These are phyloP conservation scores for Pseudomonodictys pantanalensis DNA, from an alignment of 495 filamentous ascomycete species.

Conservation along the genomic window DNA sequence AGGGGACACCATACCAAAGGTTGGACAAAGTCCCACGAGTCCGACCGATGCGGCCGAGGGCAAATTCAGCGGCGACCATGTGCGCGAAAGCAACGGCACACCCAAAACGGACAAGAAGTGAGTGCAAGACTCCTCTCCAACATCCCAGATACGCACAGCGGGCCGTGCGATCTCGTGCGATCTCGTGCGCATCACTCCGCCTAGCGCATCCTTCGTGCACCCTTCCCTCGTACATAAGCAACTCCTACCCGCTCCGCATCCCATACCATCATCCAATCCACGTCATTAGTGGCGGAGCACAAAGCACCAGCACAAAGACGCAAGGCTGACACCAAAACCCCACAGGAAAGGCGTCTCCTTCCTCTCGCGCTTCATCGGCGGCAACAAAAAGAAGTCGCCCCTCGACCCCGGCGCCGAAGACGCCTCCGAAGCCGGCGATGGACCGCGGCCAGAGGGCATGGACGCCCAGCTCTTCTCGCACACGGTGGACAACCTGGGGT, in stretches of 20 bases:
- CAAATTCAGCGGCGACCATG: constrained; percentile 14
- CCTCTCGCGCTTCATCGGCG: constrained; percentile 77
- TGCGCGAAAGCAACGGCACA: constrained; percentile 4
- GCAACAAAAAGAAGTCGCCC: constrained; percentile 69
- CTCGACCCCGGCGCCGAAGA: constrained; percentile 59
- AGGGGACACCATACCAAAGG: constrained; percentile 17
- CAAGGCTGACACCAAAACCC: constrained; percentile 29
- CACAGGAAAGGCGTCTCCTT: constrained; percentile 84
- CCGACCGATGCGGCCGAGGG: constrained; percentile 18
- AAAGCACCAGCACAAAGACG: constrained; percentile 7
- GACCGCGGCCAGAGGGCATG: constrained; percentile 67
- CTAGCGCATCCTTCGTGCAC: constrained; percentile 10
- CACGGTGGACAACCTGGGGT: constrained; percentile 69
- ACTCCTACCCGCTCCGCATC: too few species aligned
- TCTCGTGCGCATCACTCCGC: not conserved
- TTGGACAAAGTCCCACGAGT: constrained; percentile 14
- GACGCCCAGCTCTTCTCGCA: constrained; percentile 77
- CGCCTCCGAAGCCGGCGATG: constrained; percentile 69
- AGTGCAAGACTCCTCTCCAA: constrained; percentile 26
- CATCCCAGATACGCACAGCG: not conserved
- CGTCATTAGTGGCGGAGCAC: not conserved
- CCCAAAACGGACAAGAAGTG: constrained; percentile 63
- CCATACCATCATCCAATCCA: too few species aligned
- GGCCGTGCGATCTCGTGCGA: constrained; percentile 1
- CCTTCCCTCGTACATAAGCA: too few species aligned